A percentile compares a stretch with the other conserved stretches of the same genome.
Evolutionary conservation across 2,329 filamentous ascomycete species (phyloP).

Genomic region (Pseudopithomyces maydicus): DNA sequence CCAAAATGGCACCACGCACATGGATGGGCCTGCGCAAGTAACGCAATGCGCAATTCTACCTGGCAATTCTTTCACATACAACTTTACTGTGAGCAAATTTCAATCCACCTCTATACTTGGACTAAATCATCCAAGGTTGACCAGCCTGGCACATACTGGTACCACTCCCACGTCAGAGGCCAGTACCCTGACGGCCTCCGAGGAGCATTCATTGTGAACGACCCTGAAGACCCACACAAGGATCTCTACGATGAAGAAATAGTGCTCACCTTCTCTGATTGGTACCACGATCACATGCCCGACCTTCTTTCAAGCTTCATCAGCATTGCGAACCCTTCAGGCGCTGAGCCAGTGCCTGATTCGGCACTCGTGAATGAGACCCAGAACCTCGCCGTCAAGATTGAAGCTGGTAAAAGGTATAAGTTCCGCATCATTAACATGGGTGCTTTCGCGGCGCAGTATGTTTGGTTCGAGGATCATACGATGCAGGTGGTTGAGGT

Average conservation of each 20-base stretch:
- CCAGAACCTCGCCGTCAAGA: conserved; percentile 50
- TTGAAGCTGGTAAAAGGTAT: conserved; percentile 63
- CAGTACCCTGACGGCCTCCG: conserved; percentile 73
- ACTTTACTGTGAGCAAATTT: conserved; percentile 32
- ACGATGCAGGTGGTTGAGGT: conserved; percentile 69
- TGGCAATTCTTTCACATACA: conserved; percentile 68
- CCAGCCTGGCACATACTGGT: conserved; percentile 64
- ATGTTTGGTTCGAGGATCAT: conserved; percentile 73
- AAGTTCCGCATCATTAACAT: conserved; percentile 72
- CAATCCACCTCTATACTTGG: not conserved
- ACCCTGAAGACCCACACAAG: conserved; percentile 57
- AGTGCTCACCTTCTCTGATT: conserved; percentile 72
- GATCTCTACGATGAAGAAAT: conserved; percentile 65
- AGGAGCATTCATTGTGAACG: conserved; percentile 70
- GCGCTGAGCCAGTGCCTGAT: conserved; percentile 69
- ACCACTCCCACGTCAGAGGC: conserved; percentile 67
- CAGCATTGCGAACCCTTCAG: conserved; percentile 59
- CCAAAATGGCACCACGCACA: conserved; percentile 74
- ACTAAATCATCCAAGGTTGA: conserved; percentile 55
- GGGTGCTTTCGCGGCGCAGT: conserved; percentile 72
- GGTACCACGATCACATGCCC: conserved; percentile 67
- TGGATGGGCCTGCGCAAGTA: conserved; percentile 73
- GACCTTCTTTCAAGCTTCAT: conserved; percentile 52
- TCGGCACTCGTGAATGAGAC: conserved; percentile 69
- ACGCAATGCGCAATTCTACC: conserved; percentile 65